phyloP scores from a whole-genome alignment of 2,329 filamentous ascomycete species.

The Colletotrichum orchidophilum region DNA sequence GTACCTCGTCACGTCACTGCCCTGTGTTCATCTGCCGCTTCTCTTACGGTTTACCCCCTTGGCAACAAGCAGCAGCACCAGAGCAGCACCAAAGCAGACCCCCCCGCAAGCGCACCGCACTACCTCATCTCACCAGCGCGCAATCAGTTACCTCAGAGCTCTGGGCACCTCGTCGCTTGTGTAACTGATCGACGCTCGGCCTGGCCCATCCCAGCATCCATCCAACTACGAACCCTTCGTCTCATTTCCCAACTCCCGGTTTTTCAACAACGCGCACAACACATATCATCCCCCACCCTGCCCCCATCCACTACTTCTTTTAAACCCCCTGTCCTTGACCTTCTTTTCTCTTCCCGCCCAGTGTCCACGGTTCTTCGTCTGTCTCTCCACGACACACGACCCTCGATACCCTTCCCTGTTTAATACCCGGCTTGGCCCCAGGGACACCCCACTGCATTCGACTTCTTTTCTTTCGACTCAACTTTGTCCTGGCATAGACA shows the following conservation, averaged over 20 bases:
- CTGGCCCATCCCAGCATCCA: not conserved
- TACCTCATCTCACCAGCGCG: not conserved
- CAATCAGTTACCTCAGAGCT: constrained; percentile 1
- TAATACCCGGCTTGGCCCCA: constrained; percentile 25
- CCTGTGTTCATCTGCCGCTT: constrained; percentile 1
- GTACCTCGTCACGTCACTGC: constrained; percentile 27
- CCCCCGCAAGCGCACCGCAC: not conserved
- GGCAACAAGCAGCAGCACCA: not conserved
- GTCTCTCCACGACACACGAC: constrained; percentile 15
- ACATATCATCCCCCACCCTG: constrained; percentile 24
- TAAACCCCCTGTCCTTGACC: not conserved
- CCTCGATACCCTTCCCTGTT: constrained; percentile 18
- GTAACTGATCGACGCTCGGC: constrained; percentile 12
- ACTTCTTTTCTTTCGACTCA: not conserved
- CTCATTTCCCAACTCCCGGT: constrained; percentile 30
- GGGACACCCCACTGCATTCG: constrained; percentile 15
- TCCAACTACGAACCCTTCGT: constrained; percentile 17
- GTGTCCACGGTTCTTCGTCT: not conserved
- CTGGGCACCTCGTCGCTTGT: constrained; percentile 15
- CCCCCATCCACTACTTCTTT: not conserved
- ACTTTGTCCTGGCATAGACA: not conserved
- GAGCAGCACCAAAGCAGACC: constrained; percentile 1
- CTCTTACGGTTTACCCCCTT: not conserved
- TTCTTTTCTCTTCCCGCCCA: not conserved
- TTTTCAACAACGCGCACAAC: not conserved